Percentiles rank a stretch among this genome's conserved stretches.
Conservation (phyloP, 2,329 filamentous ascomycete genomes). For the Colletotrichum sp. region DNA sequence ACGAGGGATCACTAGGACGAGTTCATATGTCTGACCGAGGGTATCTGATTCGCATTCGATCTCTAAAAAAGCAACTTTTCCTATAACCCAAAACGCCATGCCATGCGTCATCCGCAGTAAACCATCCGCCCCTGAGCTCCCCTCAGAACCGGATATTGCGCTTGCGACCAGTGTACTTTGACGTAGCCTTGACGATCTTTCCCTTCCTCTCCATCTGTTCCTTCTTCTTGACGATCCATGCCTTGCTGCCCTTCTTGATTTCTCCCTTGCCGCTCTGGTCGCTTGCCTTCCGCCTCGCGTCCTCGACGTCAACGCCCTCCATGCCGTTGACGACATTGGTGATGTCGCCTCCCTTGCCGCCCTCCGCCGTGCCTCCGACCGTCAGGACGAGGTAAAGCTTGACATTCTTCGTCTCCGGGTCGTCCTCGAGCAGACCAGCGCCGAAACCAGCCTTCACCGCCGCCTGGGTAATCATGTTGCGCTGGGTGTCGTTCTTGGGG, state of each 20-base stretch:
- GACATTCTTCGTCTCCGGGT: slow-evolving; percentile 93
- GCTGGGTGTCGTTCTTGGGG: slow-evolving; percentile 91
- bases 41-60: slow-evolving; percentile 21
- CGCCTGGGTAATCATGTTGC: slow-evolving; percentile 88
- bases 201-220: slow-evolving; percentile 94
- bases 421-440: slow-evolving; percentile 92
- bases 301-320: slow-evolving; percentile 85
- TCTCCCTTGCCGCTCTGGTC: slow-evolving; percentile 53
- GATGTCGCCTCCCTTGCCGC: slow-evolving; percentile 74
- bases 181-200: slow-evolving; percentile 89
- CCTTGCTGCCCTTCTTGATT: slow-evolving; percentile 81
- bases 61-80: slow-evolving; percentile 7
- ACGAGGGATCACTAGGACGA: too few relatives aligned
- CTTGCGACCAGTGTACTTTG: slow-evolving; percentile 93
- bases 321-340: slow-evolving; percentile 88
- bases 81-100: slow-evolving; percentile 24
- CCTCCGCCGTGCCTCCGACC: slow-evolving; percentile 68
- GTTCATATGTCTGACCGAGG: too few relatives aligned
- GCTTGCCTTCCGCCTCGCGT: slow-evolving; percentile 61
- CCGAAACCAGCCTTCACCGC: slow-evolving; percentile 95
- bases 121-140: not conserved
- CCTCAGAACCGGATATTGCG: slow-evolving; percentile 76
- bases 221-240: slow-evolving; percentile 86
- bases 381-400: slow-evolving; percentile 97
- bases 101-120: slow-evolving; percentile 9